These are phyloP conservation scores for Marchantia polymorpha DNA, from an alignment of 225 moss, liverwort and hornwort species.

Conservation along the genomic window DNA sequence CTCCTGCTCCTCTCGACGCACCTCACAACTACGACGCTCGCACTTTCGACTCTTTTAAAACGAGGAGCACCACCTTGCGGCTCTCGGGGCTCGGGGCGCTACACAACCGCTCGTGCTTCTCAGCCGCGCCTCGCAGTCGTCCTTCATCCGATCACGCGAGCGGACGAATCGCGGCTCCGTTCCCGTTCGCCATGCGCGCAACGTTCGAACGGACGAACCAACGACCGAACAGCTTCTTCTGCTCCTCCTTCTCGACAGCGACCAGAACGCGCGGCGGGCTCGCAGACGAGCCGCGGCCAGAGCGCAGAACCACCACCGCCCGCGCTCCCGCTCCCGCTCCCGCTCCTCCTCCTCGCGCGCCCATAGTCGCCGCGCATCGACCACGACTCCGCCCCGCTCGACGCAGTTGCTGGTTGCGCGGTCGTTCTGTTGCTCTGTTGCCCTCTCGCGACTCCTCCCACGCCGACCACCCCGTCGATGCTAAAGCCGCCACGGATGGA, in stretches of 20 bases:
- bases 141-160: not conserved
- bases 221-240: not conserved
- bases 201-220: not conserved
- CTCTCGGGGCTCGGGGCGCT: not conserved
- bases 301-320: not conserved
- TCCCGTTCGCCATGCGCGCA: not conserved
- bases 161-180: not conserved
- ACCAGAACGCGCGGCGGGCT: no score
- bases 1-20: constrained; percentile 5
- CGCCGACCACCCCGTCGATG: not conserved
- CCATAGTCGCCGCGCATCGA: not conserved
- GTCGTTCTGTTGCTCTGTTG: not conserved
- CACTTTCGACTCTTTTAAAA: not conserved
- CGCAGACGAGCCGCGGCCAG: no score
- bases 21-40: not conserved
- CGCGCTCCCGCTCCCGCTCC: not conserved
- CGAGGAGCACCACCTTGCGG: not conserved
- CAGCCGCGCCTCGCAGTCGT: not conserved
- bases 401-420: not conserved
- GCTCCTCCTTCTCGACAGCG: no score
- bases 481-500: not conserved
- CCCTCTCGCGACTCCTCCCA: not conserved
- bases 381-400: not conserved
- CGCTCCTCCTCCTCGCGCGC: not conserved
- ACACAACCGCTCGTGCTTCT: constrained; percentile 1